Base-by-base conservation (phyloP, 768 basidiomycete genomes). In the Infundibulicybe gibba region DNA sequence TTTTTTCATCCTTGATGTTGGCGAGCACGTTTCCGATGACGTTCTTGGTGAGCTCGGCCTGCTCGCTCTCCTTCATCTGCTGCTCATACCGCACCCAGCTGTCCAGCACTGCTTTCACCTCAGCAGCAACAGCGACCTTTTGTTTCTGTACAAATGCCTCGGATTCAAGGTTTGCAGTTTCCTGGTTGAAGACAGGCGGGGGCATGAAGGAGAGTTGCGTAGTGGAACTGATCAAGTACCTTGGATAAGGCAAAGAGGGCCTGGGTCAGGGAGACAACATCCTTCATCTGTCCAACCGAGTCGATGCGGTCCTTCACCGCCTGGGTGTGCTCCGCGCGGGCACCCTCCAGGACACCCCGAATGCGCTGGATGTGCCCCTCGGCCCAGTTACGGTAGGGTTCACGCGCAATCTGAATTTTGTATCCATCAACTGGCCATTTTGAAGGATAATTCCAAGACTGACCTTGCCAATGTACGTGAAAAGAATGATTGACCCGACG, bases 31-130 rank as follows among this genome's bases (percentile, higher is more conserved):
- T 92, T 49, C 83, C 81, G 58, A 97, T 89, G 63, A 99, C 87
- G 43, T 75, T 71, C 78, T 87, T 84, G 53, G 93, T 87, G 48
- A 99, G 83, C 43, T 91, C 89, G 30, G 83, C 78, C 79, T 99
- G 97, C 74, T 99, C 93, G 61, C 80, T 87, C 76, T 99, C 94
- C 77, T 97, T 93, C 62, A 83, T 77, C 65, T 94, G 91, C 63
- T 97, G 94, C 76, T 98, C 95, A 70, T 85, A 94, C 63, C 97
- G 89, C 48, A 94, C 95, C 94, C 94, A 97, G 65, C 89, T 90
- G 76, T 98, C 97, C 47, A 99, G 82, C 34, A 98, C 94, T 25
- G 85, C 59, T 73, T 97, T 98, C 61, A 97, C 73, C 72, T 99
- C 97, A 38, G 87, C 53, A 25, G 94, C 83, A 61, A 98, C 72